These are phyloP conservation scores for Tolypocladium tundrense DNA, from an alignment of 2,329 filamentous ascomycete genomes.

Conservation along the genomic window DNA sequence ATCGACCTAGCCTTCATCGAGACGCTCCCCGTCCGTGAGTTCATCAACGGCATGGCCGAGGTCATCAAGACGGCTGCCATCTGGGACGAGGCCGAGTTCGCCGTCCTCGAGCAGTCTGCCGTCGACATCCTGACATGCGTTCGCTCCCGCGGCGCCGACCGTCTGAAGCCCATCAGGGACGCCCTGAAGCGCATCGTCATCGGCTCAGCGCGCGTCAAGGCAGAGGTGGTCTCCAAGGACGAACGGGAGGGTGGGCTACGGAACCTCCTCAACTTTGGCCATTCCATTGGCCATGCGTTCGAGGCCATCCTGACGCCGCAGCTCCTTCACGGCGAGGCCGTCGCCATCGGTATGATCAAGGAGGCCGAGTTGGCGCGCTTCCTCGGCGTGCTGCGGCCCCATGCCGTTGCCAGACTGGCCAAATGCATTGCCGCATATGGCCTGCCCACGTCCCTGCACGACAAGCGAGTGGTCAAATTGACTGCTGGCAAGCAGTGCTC, in stretches of 20 bases:
- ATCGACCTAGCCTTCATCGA: slow-evolving; percentile 89
- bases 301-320: slow-evolving; percentile 94
- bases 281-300: slow-evolving; percentile 94
- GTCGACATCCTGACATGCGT: slow-evolving; percentile 52
- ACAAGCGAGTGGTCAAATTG: slow-evolving; percentile 71
- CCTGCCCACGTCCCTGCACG: slow-evolving; percentile 72
- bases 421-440: slow-evolving; percentile 96
- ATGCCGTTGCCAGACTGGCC: slow-evolving; percentile 76
- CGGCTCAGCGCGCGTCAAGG: slow-evolving; percentile 87
- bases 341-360: slow-evolving; percentile 97
- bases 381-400: slow-evolving; percentile 73
- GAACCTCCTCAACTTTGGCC: slow-evolving; percentile 93
- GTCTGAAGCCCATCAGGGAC: slow-evolving; percentile 60
- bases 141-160: slow-evolving; percentile 29
- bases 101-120: slow-evolving; percentile 72
- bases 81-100: slow-evolving; percentile 83
- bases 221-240: slow-evolving; percentile 85
- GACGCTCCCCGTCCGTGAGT: slow-evolving; percentile 80
- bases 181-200: slow-evolving; percentile 72
- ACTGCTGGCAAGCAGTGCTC: slow-evolving; percentile 82
- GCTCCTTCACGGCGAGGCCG: slow-evolving; percentile 88
- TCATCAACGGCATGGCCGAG: slow-evolving; percentile 98
- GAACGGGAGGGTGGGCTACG: slow-evolving; percentile 89
- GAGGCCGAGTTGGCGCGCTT: slow-evolving; percentile 89
- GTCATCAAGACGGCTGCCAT: slow-evolving; percentile 97